Conservation (phyloP, 208 protist species). For the Spongospora subterranea region DNA sequence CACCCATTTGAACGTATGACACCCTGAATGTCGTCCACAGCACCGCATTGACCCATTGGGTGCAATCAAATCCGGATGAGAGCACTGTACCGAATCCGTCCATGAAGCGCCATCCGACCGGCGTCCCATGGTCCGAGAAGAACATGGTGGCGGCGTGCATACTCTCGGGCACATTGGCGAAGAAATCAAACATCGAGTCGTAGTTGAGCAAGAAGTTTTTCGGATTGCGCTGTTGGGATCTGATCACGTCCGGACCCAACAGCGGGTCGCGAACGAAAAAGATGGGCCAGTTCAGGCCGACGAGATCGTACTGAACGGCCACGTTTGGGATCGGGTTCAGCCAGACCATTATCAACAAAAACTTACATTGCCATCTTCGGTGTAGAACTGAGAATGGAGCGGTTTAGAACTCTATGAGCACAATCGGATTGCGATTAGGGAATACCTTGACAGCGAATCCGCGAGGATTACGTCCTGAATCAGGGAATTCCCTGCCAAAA, state of each 20-base stretch:
- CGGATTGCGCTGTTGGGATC: neutral
- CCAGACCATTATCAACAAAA: too few species aligned
- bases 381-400: too few species aligned
- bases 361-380: neutral
- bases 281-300: neutral
- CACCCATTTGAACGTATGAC: conserved; percentile 14
- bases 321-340: too few species aligned
- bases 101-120: neutral
- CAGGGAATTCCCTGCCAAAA: neutral
- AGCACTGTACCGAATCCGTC: neutral
- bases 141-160: neutral
- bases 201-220: neutral
- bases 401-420: too few species aligned
- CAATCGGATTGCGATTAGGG: too few species aligned
- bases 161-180: neutral
- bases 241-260: neutral
- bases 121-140: neutral
- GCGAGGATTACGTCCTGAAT: neutral
- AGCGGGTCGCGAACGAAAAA: neutral
- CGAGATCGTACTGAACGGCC: neutral
- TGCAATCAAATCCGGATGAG: too few species aligned
- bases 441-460: neutral
- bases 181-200: neutral
- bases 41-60: too few species aligned
- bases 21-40: too few species aligned